Evolutionary conservation across 1,284 basidiomycete species (phyloP).

Genomic region (Cerioporus squamosus): DNA sequence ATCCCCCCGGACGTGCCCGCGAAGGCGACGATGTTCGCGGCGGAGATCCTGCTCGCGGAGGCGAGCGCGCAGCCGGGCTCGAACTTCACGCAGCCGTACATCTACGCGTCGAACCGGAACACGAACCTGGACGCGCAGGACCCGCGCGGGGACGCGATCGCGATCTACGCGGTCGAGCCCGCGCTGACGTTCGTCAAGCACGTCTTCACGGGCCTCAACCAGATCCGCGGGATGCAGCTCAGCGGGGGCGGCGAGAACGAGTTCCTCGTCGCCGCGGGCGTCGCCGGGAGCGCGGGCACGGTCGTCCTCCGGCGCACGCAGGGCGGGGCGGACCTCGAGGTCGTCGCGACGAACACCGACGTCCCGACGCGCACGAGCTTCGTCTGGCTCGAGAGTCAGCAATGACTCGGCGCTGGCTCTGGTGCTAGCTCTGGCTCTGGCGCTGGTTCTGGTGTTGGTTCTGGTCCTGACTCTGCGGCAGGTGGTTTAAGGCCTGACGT

Average conservation of each 20-base stretch:
- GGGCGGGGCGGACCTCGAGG: conserved; percentile 55
- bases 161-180: conserved; percentile 35
- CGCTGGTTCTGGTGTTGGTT: no score
- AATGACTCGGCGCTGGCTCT: no score
- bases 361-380: conserved; percentile 58
- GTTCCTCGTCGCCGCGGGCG: conserved; percentile 60
- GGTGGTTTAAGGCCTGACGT: no score
- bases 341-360: conserved; percentile 55
- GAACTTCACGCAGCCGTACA: conserved; percentile 36
- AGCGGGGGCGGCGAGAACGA: conserved; percentile 50
- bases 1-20: conserved; percentile 55
- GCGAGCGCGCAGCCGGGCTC: not conserved
- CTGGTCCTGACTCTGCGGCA: no score
- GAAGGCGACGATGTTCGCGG: conserved; percentile 54
- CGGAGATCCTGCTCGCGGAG: conserved; percentile 45
- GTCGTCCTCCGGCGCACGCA: conserved; percentile 57
- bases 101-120: conserved; percentile 47
- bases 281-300: conserved; percentile 55
- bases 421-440: no score
- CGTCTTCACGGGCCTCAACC: conserved; percentile 63
- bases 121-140: conserved; percentile 38
- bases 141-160: conserved; percentile 42
- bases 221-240: conserved; percentile 66
- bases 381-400: conserved; percentile 40
- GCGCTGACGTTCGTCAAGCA: conserved; percentile 46